Base-by-base conservation (phyloP, 495 filamentous ascomycete genomes). In the Bacidia gigantensis region DNA sequence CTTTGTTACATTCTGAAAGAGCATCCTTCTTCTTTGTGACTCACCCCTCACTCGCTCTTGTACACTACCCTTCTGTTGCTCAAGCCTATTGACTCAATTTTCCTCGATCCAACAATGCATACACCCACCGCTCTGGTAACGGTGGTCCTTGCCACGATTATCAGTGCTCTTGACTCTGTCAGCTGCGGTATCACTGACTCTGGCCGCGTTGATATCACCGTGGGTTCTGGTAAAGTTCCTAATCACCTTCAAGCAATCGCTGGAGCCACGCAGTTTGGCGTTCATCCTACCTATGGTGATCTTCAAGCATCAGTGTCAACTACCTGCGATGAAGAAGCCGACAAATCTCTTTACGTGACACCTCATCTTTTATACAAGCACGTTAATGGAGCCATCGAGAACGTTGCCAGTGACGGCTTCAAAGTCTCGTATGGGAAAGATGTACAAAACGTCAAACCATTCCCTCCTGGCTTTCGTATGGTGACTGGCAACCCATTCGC, bases 311-410 rank as follows among this genome's bases (percentile, higher is more conserved):
- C 69, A 39, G 65, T 68, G 11, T 86, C 82, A 60, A 83, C 79
- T 2, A 81, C 79, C 10, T 87, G 83, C 58, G 69, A 70, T 54
- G 76, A 83, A 25, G 64, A 65, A 14, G 66, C 79, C 61, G 83
- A 87, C 64, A 80, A 71, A 56, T 86, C 82, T 22, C 77, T 72
- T 3, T 87, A 87, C 64, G 86, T 82, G 82, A 74, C 73, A 32
- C 83, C 83, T 0, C 64, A 63, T 7, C 55, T 86, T 17, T 86
- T 83, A 59, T 86, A 84, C 61, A 64, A 74, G 44, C 72, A 82
- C 39, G 58, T 58, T 12, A 64, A 73, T 49, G 69, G 69, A 18
- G 59, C 58, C 26, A 65, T 69, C 50, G 56, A 64, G 46, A 67
- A 72, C 40, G 69, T 72, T 11, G 62, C 61, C n/a, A 65, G 68